Conservation (phyloP, 208 protist genomes). For the Trypanosoma scelopori region DNA sequence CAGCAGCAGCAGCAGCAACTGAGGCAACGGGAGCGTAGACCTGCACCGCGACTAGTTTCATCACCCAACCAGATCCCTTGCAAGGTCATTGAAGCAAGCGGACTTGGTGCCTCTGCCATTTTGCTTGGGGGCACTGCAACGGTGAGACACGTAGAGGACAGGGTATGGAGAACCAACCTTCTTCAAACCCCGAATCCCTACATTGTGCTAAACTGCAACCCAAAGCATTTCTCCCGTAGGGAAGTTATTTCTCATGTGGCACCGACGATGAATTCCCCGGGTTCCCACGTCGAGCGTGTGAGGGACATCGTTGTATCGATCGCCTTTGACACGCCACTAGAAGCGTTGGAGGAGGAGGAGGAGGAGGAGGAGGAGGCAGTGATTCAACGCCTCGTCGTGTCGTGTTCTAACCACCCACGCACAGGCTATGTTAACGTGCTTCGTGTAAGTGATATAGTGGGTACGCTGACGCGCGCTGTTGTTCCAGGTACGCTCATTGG, state of each 20-base stretch:
- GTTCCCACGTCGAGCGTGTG: slow-evolving; percentile 17
- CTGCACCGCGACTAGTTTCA: slow-evolving; percentile 7
- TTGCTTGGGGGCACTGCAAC: slow-evolving; percentile 3
- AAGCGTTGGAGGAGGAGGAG: slow-evolving; percentile 1
- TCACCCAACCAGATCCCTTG: slow-evolving; percentile 15
- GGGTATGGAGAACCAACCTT: slow-evolving; percentile 25
- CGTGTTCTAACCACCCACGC: slow-evolving; percentile 27
- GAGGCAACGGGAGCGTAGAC: neutral
- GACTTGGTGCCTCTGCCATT: slow-evolving; percentile 21
- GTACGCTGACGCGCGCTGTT: slow-evolving; percentile 1
- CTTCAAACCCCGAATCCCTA: slow-evolving; percentile 21
- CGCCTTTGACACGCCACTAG: slow-evolving; percentile 2
- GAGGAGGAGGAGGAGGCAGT: neutral
- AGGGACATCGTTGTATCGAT: slow-evolving; percentile 22
- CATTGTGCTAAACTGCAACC: slow-evolving; percentile 13
- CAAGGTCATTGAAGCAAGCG: slow-evolving; percentile 22
- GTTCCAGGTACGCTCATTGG: slow-evolving; percentile 23
- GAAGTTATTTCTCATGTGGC: slow-evolving; percentile 19
- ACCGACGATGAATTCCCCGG: slow-evolving; percentile 11
- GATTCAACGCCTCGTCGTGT: slow-evolving; percentile 23
- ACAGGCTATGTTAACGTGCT: slow-evolving; percentile 28
- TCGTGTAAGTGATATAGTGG: slow-evolving; percentile 17
- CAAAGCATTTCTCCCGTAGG: slow-evolving; percentile 20
- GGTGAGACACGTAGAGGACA: slow-evolving; percentile 11
- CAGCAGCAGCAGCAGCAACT: neutral